Base-by-base conservation (phyloP, 176 grass and related monocot species). In the Oryza australiensis region DNA sequence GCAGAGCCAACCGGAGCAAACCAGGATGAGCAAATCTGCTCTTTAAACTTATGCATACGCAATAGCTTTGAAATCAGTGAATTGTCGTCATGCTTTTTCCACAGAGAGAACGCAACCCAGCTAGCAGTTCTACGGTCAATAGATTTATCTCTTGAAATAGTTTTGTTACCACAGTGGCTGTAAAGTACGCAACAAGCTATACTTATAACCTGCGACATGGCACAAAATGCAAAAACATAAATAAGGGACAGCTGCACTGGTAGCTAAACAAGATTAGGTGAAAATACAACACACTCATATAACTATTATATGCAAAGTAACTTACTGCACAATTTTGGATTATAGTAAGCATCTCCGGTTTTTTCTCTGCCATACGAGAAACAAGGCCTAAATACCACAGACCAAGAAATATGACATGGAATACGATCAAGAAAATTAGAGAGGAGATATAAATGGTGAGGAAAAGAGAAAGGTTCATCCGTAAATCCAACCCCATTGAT, bases 181-280 rank as follows among this genome's bases (percentile, higher is more conserved):
- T 99, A 99, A 71, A 99, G 95, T 30, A 95, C 96, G 26, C 96
- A 99, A 38, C 96, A 99, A 80, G 96, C 96, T 88, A 99, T 90
- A 74, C 96, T 99, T 72, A 99, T 99, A 57, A 99, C 96, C 96
- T 99, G 86, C 66, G 86, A 55, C 80, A 66, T 28, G 37, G 77
- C 29, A 71, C 41, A 34, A 86, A 78, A 75, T 59, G 29, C 27
- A 70, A 3, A 49, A 53, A 42, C 26, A 59, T 57, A 81, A 13
- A 59, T 30, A 80, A 33, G 37, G 23, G 7, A 84, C 6, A 37
- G 3, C 26, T 87, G 20, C 45, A 62, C 51, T 80, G 20, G 20
- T 41, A 46, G 18, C 24, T 51, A 85, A 70, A 65, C 26, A 91
- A 90, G 15, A 82, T 46, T 42, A 68, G 16, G 23, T n/a, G 42